Evolutionary conservation across 2,329 filamentous ascomycete genomes (phyloP).

Genomic region (Venturia aucupariae): DNA sequence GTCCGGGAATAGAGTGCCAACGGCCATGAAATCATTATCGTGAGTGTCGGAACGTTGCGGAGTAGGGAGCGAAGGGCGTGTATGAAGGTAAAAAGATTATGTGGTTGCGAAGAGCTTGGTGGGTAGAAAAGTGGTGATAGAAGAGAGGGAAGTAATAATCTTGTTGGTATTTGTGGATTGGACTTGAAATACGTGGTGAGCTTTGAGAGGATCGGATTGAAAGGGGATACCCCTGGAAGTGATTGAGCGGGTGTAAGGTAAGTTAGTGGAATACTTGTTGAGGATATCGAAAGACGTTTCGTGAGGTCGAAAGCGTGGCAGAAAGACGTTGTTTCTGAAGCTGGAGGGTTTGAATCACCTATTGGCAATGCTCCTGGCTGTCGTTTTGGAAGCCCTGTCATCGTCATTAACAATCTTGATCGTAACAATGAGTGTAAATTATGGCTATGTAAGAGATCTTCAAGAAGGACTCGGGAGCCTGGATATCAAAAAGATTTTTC

Average conservation of each 20-base stretch:
- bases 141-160: conserved; percentile 74
- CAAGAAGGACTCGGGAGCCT: background rate
- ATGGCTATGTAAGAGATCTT: background rate
- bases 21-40: conserved; percentile 67
- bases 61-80: conserved; percentile 69
- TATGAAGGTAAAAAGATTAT: conserved; percentile 69
- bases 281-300: conserved; percentile 37
- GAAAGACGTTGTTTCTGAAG: conserved; percentile 28
- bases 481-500: background rate
- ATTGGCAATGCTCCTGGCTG: background rate
- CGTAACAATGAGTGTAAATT: too few species aligned
- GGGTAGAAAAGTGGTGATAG: conserved; percentile 82
- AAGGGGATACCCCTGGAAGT: conserved; percentile 29
- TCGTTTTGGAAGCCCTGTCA: background rate
- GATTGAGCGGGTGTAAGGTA: conserved; percentile 33
- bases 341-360: background rate
- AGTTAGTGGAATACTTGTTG: conserved; percentile 30
- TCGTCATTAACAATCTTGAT: background rate
- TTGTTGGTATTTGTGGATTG: conserved; percentile 46
- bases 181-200: conserved; percentile 45
- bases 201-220: conserved; percentile 54
- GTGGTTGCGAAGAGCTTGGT: conserved; percentile 57
- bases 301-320: conserved; percentile 45
- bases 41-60: conserved; percentile 54
- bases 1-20: conserved; percentile 68